A percentile compares a stretch with the other conserved stretches of the same genome.
Conservation (phyloP, 2,329 filamentous ascomycete species). For the Claviceps fusiformis region DNA sequence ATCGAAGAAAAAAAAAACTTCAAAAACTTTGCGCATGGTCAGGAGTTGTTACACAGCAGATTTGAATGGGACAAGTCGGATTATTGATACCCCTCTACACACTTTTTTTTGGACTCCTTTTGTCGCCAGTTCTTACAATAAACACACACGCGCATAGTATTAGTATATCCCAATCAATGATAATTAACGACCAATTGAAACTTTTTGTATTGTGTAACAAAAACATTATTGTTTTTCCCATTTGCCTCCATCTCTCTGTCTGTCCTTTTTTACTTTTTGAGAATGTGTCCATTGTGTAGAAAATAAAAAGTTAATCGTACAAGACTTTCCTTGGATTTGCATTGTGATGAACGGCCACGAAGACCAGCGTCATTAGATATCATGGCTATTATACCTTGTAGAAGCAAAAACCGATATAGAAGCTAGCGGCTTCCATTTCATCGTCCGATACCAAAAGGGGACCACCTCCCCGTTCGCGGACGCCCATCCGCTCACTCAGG, state of each 20-base stretch:
- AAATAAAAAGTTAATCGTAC: background rate
- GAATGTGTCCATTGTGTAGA: background rate
- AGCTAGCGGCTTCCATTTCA: conserved; percentile 83
- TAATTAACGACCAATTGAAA: conserved; percentile 5
- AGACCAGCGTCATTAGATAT: too few species aligned
- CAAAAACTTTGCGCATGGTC: conserved; percentile 6
- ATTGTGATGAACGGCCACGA: too few species aligned
- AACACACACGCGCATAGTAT: conserved; percentile 3
- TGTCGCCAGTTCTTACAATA: background rate
- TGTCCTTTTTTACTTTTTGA: background rate
- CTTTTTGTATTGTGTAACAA: background rate
- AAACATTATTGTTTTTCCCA: too few species aligned
- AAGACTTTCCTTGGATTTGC: background rate
- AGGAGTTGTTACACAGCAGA: conserved; percentile 10
- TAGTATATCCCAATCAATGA: conserved; percentile 9
- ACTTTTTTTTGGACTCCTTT: conserved; percentile 4
- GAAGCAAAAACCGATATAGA: conserved; percentile 93
- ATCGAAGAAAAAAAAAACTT: background rate
- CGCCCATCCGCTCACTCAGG: conserved; percentile 90
- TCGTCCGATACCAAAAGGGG: conserved; percentile 62
- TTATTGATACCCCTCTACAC: conserved; percentile 19
- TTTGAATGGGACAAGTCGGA: conserved; percentile 6
- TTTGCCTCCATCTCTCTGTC: background rate
- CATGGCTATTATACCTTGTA: conserved; percentile 60
- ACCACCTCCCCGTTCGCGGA: conserved; percentile 56